These are phyloP conservation scores for Wallacemonas sp. DNA, from an alignment of 208 protist species.

Conservation along the genomic window DNA sequence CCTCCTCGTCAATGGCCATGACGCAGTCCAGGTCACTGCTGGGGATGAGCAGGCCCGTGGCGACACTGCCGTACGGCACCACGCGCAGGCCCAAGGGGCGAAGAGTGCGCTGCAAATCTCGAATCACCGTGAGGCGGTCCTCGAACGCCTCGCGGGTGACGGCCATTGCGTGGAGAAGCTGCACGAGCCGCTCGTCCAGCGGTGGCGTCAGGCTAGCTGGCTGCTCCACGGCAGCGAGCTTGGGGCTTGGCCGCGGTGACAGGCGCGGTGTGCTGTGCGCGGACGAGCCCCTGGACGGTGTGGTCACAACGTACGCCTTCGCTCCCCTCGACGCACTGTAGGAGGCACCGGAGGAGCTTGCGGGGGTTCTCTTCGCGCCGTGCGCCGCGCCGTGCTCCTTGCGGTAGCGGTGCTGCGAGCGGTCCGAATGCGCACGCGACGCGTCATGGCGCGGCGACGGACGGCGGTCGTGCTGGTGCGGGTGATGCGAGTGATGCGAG, in stretches of 20 bases:
- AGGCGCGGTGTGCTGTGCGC: background rate
- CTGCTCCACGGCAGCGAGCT: background rate
- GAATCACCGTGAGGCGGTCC: slow-evolving; percentile 38
- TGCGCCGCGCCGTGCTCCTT: background rate
- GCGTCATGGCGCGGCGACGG: background rate
- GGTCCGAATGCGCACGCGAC: background rate
- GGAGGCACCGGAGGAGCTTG: background rate
- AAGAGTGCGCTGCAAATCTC: slow-evolving; percentile 41
- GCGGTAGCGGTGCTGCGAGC: background rate
- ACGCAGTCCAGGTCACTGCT: slow-evolving; percentile 87
- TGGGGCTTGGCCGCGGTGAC: slow-evolving; percentile 2
- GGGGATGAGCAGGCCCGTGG: slow-evolving; percentile 70
- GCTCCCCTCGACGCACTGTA: background rate
- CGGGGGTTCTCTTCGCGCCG: background rate
- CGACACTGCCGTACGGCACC: slow-evolving; percentile 76
- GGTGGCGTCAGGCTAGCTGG: slow-evolving; percentile 8
- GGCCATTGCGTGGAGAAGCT: slow-evolving; percentile 49
- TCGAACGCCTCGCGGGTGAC: slow-evolving; percentile 35
- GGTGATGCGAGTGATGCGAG: background rate
- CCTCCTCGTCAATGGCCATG: slow-evolving; percentile 26
- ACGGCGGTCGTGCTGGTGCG: background rate
- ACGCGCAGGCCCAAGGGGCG: slow-evolving; percentile 35
- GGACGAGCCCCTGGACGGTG: background rate
- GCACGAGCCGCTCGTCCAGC: slow-evolving; percentile 47
- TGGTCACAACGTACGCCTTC: slow-evolving; percentile 14